Percentiles rank a stretch among this genome's conserved stretches.
Evolutionary conservation across 768 basidiomycete genomes (phyloP).

Genomic region (Fomitopsis serialis): DNA sequence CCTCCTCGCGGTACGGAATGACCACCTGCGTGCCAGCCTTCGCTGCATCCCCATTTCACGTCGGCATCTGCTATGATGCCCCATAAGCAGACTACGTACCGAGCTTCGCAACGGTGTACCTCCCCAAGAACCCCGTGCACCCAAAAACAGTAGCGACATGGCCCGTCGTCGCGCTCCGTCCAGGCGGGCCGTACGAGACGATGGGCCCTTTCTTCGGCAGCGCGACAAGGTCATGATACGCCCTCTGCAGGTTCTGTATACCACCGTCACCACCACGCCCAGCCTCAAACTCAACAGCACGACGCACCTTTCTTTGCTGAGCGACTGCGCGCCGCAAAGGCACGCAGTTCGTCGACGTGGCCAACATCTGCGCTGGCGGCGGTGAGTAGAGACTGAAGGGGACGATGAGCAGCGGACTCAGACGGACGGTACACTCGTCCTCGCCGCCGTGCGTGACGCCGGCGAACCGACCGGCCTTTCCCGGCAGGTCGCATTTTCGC

Average conservation of each 20-base stretch:
- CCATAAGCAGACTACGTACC: constrained; percentile 44
- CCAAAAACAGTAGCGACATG: constrained; percentile 97
- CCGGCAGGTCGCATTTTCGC: constrained; percentile 1
- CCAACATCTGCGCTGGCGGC: constrained; percentile 21
- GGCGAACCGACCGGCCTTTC: constrained; percentile 10
- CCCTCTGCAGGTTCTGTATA: constrained; percentile 41
- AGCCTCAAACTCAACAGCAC: neutral
- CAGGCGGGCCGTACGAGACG: constrained; percentile 72
- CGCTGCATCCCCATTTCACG: constrained; percentile 37
- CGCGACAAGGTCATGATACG: constrained; percentile 65
- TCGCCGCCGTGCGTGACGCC: constrained; percentile 12
- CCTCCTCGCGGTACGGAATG: constrained; percentile 92
- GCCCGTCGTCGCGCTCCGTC: constrained; percentile 83
- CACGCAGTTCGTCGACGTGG: constrained; percentile 17
- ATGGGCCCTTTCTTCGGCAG: constrained; percentile 59
- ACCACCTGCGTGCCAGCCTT: constrained; percentile 91
- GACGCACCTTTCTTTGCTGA: constrained; percentile 40
- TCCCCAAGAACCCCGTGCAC: constrained; percentile 89
- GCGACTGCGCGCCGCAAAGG: constrained; percentile 49
- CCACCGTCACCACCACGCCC: no score
- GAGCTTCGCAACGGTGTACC: constrained; percentile 91
- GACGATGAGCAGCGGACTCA: constrained; percentile 16
- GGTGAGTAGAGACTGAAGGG: no score
- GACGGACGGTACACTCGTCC: constrained; percentile 4
- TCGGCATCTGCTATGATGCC: constrained; percentile 1